A percentile compares a stretch with the other conserved stretches of the same genome.
phyloP scores from a whole-genome alignment of 441 rosid species.

The Corymbia citriodora region DNA sequence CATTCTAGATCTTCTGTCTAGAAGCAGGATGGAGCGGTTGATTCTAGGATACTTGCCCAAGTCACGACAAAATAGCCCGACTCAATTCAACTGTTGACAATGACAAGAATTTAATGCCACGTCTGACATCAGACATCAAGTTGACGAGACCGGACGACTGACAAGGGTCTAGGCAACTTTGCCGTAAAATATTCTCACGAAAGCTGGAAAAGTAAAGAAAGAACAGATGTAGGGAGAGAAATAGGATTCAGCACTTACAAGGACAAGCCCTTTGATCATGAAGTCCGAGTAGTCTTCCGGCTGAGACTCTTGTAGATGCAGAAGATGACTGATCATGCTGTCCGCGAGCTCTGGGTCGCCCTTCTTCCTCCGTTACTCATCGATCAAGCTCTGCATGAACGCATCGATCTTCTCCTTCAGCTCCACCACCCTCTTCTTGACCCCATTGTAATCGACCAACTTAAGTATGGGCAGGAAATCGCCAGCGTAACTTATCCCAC shows the following conservation, averaged over 20 bases:
- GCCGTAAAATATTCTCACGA: background rate
- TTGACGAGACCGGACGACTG: background rate
- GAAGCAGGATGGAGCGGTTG: background rate
- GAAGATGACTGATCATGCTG: background rate
- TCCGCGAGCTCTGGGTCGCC: background rate
- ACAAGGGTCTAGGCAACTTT: background rate
- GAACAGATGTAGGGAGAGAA: background rate
- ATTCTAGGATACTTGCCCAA: background rate
- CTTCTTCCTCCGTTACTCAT: background rate
- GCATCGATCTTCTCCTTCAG: background rate
- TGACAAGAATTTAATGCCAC: background rate
- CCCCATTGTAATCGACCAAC: background rate
- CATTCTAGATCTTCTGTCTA: background rate
- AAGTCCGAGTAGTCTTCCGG: background rate
- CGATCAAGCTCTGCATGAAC: background rate
- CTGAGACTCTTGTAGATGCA: background rate
- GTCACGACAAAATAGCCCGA: background rate
- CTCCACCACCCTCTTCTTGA: background rate
- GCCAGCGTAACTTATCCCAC: background rate
- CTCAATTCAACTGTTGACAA: background rate
- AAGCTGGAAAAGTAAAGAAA: background rate
- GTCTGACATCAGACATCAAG: background rate
- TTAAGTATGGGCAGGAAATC: background rate
- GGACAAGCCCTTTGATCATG: background rate
- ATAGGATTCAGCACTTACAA: background rate